Percentiles rank a stretch among this genome's conserved stretches.
Conservation (phyloP, 805 yeast genomes). For the Nakazawaea wyomingensis region DNA sequence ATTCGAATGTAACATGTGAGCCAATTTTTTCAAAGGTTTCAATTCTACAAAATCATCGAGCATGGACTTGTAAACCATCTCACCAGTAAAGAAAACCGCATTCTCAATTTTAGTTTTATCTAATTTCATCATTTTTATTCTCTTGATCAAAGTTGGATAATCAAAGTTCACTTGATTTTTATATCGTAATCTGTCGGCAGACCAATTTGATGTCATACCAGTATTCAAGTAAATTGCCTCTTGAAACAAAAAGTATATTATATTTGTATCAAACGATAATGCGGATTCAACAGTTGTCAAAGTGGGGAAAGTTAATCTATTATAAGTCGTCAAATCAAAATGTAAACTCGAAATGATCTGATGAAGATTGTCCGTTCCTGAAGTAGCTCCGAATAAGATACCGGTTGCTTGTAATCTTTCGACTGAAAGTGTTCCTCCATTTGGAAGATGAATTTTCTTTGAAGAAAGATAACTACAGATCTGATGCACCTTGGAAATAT, state of each 20-base stretch:
- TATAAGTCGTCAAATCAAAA: slow-evolving; percentile 32
- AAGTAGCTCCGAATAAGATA: slow-evolving; percentile 42
- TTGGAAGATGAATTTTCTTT: slow-evolving; percentile 36
- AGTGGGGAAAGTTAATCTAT: slow-evolving; percentile 33
- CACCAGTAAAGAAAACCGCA: slow-evolving; percentile 45
- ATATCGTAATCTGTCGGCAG: slow-evolving; percentile 38
- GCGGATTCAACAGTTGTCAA: slow-evolving; percentile 28
- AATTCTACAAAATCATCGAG: slow-evolving; percentile 43
- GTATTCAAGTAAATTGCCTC: slow-evolving; percentile 56
- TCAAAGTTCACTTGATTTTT: slow-evolving; percentile 8
- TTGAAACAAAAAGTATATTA: slow-evolving; percentile 50
- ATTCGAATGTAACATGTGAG: slow-evolving; percentile 29
- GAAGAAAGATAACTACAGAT: slow-evolving; percentile 31
- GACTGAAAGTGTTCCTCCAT: slow-evolving; percentile 43
- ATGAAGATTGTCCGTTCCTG: slow-evolving; percentile 47
- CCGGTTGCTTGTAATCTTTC: slow-evolving; percentile 54
- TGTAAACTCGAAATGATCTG: slow-evolving; percentile 34
- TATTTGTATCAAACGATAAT: slow-evolving; percentile 46
- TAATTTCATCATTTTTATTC: not conserved
- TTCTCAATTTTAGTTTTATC: slow-evolving; percentile 9
- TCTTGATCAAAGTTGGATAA: slow-evolving; percentile 9
- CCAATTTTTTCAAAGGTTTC: slow-evolving; percentile 32
- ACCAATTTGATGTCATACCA: slow-evolving; percentile 36
- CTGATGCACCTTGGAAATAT: slow-evolving; percentile 30
- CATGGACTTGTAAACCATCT: slow-evolving; percentile 50